Conservation (phyloP, 2,329 filamentous ascomycete species). For the Penicillium sp. region DNA sequence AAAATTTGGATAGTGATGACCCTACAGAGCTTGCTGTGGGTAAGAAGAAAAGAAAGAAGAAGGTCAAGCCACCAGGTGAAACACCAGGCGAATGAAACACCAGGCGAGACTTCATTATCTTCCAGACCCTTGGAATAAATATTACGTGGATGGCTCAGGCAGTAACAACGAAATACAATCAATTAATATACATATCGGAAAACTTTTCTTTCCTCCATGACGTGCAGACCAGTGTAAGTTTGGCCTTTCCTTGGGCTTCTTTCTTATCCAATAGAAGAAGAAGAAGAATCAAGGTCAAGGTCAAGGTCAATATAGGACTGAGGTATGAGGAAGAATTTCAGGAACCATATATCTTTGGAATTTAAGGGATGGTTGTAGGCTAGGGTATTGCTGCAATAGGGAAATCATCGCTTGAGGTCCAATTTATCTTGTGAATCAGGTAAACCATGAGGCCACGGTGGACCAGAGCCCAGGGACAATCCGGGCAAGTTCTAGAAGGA, state of each 20-base stretch:
- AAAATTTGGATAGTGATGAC: neutral
- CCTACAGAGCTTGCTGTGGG: neutral
- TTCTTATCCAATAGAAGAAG: too few species aligned
- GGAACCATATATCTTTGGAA: too few species aligned
- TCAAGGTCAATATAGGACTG: too few species aligned
- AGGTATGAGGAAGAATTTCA: too few species aligned
- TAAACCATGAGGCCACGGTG: slow-evolving; percentile 30
- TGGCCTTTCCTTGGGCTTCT: neutral
- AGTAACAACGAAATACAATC: slow-evolving; percentile 5
- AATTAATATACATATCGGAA: slow-evolving; percentile 6
- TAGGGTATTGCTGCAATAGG: slow-evolving; percentile 17
- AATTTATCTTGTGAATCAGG: slow-evolving; percentile 23
- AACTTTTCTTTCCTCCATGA: neutral
- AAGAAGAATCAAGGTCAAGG: too few species aligned
- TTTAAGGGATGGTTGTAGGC: neutral
- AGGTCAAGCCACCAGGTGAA: neutral
- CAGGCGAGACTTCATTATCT: neutral
- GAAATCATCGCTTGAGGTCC: neutral
- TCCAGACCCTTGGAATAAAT: neutral
- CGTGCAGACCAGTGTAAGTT: neutral
- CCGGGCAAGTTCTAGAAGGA: slow-evolving; percentile 58
- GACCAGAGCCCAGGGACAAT: slow-evolving; percentile 44
- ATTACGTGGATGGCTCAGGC: slow-evolving; percentile 1
- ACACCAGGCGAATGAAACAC: neutral
- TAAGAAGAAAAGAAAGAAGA: slow-evolving; percentile 10